phyloP scores from a whole-genome alignment of 1,284 basidiomycete species.

The Volvariella surrecta region DNA sequence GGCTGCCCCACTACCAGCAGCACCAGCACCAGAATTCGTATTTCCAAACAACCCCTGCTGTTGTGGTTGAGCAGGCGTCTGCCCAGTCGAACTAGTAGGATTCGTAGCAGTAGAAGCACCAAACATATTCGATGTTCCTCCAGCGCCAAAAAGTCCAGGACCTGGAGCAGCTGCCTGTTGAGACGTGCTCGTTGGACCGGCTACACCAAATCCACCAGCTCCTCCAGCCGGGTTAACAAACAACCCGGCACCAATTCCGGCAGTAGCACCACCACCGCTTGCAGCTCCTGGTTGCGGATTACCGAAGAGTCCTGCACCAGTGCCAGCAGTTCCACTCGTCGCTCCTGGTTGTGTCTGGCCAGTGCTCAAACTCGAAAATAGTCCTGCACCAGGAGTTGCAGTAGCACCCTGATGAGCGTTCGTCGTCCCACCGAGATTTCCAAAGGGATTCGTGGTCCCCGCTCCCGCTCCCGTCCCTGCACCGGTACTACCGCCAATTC shows the following conservation, averaged over 20 bases:
- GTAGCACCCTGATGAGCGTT: constrained; percentile 8
- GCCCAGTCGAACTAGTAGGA: constrained; percentile 14
- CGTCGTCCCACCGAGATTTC: constrained; percentile 11
- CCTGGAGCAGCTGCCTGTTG: constrained; percentile 3
- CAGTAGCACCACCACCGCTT: no score
- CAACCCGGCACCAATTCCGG: constrained; percentile 13
- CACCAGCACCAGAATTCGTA: constrained; percentile 9
- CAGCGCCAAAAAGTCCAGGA: constrained; percentile 14
- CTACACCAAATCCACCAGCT: constrained; percentile 18
- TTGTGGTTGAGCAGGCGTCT: constrained; percentile 11
- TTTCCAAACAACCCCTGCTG: constrained; percentile 8
- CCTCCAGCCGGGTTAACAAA: no score
- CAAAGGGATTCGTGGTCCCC: no score
- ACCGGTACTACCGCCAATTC: no score
- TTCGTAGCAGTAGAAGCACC: constrained; percentile 13
- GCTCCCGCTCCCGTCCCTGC: no score
- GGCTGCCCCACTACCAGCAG: not conserved
- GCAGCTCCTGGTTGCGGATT: constrained; percentile 14
- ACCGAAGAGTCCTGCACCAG: constrained; percentile 23
- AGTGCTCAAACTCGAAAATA: constrained; percentile 13
- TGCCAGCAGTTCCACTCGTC: constrained; percentile 23
- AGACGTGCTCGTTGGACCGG: no score
- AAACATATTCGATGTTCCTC: constrained; percentile 15
- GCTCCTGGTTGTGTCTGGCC: constrained; percentile 13
- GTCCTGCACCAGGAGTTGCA: constrained; percentile 7